These are phyloP conservation scores for Rasamsonia emersonii DNA, from an alignment of 2,329 filamentous ascomycete genomes.

Conservation along the genomic window DNA sequence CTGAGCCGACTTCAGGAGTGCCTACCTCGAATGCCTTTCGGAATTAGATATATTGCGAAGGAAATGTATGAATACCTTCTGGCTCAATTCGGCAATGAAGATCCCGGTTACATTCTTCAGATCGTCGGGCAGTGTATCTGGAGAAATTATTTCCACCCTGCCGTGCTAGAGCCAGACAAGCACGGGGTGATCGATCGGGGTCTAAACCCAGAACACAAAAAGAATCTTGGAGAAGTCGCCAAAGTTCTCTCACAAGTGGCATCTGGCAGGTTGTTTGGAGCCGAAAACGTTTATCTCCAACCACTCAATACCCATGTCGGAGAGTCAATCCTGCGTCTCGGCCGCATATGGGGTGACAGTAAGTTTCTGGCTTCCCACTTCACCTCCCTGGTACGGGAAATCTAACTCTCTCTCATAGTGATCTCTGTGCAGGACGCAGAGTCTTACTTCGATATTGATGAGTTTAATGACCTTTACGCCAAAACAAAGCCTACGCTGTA, in stretches of 20 bases:
- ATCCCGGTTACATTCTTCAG: conserved; percentile 68
- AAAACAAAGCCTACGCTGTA: conserved; percentile 97
- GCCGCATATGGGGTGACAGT: conserved; percentile 62
- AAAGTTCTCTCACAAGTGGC: conserved; percentile 88
- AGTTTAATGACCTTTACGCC: conserved; percentile 95
- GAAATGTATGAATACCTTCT: conserved; percentile 75
- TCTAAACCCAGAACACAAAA: conserved; percentile 82
- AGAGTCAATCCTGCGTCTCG: conserved; percentile 73
- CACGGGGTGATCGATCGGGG: conserved; percentile 87
- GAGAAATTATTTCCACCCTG: conserved; percentile 87
- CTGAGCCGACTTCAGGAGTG: conserved; percentile 73
- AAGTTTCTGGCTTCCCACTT: conserved; percentile 21
- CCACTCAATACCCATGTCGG: conserved; percentile 86
- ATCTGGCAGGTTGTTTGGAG: conserved; percentile 80
- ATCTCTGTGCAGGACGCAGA: conserved; percentile 82
- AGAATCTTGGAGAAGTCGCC: conserved; percentile 80
- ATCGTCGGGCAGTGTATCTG: conserved; percentile 86
- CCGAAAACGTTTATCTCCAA: conserved; percentile 91
- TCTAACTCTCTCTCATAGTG: conserved; percentile 41
- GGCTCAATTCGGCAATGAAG: conserved; percentile 69
- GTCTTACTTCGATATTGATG: conserved; percentile 92
- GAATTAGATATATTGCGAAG: conserved; percentile 76
- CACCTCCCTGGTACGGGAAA: neutral
- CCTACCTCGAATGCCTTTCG: conserved; percentile 83
- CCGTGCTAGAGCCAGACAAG: conserved; percentile 80